These are phyloP conservation scores for Saturnispora ahearnii DNA, from an alignment of 805 yeast species.

Conservation along the genomic window DNA sequence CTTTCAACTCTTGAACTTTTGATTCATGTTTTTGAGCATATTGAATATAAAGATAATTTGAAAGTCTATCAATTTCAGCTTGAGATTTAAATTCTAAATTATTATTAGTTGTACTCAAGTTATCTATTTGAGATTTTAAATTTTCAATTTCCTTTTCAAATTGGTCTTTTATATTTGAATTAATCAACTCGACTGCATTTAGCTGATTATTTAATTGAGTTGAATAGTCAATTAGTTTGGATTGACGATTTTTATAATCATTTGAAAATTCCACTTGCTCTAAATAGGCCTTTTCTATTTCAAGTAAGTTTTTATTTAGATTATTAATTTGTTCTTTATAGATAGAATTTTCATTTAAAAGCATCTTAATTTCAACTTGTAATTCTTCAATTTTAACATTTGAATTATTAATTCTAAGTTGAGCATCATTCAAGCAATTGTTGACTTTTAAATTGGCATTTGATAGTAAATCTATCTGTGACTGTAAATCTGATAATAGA, in stretches of 20 bases:
- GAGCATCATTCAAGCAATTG: not conserved
- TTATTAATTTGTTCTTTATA: conserved; percentile 2
- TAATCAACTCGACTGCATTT: conserved; percentile 4
- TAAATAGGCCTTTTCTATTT: not conserved
- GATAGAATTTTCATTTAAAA: not conserved
- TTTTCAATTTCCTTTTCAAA: conserved; percentile 1
- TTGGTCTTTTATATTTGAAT: not conserved
- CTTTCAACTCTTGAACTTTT: conserved; percentile 54
- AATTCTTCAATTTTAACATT: not conserved
- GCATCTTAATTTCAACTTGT: not conserved
- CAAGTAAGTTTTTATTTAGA: not conserved
- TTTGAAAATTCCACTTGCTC: not conserved
- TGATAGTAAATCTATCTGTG: not conserved
- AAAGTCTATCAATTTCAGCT: conserved; percentile 5
- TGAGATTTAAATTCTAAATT: conserved; percentile 4
- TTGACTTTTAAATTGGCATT: not conserved
- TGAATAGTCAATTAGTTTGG: conserved; percentile 5
- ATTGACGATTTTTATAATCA: conserved; percentile 3
- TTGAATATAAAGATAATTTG: conserved; percentile 47
- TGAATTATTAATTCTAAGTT: not conserved
- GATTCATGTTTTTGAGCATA: conserved; percentile 71
- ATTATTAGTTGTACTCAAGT: not conserved
- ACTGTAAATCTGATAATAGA: not conserved
- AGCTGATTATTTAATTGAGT: conserved; percentile 3
- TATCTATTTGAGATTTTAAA: conserved; percentile 2